phyloP scores from a whole-genome alignment of 2,329 filamentous ascomycete species.

The Malbranchea zuffiana region DNA sequence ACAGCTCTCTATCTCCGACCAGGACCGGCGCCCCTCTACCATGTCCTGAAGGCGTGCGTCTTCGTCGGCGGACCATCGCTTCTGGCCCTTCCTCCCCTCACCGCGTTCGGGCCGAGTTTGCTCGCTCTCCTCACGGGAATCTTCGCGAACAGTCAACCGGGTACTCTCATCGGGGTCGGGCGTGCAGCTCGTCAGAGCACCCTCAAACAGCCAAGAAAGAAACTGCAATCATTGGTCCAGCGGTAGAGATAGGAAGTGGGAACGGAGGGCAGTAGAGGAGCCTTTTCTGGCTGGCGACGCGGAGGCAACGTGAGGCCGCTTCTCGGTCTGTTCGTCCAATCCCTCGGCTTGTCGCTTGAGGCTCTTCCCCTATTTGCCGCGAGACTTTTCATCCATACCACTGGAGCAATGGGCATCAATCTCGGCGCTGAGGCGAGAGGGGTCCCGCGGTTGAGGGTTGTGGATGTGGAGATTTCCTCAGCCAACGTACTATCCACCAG shows the following conservation, averaged over 20 bases:
- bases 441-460: background rate
- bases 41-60: constrained; percentile 4
- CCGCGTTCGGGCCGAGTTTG: background rate
- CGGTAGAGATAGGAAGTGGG: constrained; percentile 3
- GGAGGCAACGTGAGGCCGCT: constrained; percentile 1
- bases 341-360: background rate
- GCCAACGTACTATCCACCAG: background rate
- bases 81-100: constrained; percentile 1
- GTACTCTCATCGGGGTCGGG: no score
- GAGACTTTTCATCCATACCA: background rate
- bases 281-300: background rate
- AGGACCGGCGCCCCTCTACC: constrained; percentile 1
- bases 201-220: constrained; percentile 7
- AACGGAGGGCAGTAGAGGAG: constrained; percentile 3
- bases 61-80: background rate
- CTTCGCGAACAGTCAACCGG: no score
- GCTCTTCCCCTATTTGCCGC: background rate
- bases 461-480: background rate
- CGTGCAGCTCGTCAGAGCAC: constrained; percentile 3
- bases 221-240: constrained; percentile 5
- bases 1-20: constrained; percentile 6
- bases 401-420: background rate
- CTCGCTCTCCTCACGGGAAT: background rate
- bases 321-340: constrained; percentile 1
- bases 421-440: background rate